Evolutionary conservation across 352 stramenopile species (phyloP).

Genomic region (Phytopythium vexans): DNA sequence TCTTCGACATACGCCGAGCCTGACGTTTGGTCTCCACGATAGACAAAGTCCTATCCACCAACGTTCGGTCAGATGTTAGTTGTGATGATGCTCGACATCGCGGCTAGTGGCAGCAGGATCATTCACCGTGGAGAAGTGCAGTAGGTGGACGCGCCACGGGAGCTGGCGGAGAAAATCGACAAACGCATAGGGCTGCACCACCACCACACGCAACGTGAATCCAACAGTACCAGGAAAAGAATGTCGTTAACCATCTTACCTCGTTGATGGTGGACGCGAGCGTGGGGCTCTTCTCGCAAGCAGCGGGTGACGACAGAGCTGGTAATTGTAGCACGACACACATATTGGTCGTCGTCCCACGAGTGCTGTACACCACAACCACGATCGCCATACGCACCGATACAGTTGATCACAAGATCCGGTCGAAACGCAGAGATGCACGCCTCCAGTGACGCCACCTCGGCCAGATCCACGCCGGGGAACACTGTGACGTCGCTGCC

Average conservation of each 20-base stretch:
- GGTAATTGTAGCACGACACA: constrained; percentile 1
- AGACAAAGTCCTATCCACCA: constrained; percentile 51
- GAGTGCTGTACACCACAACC: not conserved
- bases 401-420: constrained; percentile 51
- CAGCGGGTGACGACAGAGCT: constrained; percentile 57
- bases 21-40: constrained; percentile 25
- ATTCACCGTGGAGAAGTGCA: constrained; percentile 62
- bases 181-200: constrained; percentile 7
- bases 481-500: constrained; percentile 33
- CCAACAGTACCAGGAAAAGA: not conserved
- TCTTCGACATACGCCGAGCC: constrained; percentile 38
- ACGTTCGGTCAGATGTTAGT: not conserved
- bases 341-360: not conserved
- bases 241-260: constrained; percentile 7
- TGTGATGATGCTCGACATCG: not conserved
- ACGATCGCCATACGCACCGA: constrained; percentile 20
- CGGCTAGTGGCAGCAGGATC: not conserved
- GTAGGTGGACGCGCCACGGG: constrained; percentile 23
- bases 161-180: constrained; percentile 25
- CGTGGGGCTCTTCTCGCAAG: constrained; percentile 48
- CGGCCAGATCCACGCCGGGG: constrained; percentile 31
- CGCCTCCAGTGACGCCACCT: constrained; percentile 19
- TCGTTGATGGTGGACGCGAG: constrained; percentile 40
- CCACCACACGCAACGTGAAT: too few relatives aligned
- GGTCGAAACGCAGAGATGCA: constrained; percentile 39